Evolutionary conservation across 352 stramenopile species (phyloP).

Genomic region (Pythium rhizo-oryzae): DNA sequence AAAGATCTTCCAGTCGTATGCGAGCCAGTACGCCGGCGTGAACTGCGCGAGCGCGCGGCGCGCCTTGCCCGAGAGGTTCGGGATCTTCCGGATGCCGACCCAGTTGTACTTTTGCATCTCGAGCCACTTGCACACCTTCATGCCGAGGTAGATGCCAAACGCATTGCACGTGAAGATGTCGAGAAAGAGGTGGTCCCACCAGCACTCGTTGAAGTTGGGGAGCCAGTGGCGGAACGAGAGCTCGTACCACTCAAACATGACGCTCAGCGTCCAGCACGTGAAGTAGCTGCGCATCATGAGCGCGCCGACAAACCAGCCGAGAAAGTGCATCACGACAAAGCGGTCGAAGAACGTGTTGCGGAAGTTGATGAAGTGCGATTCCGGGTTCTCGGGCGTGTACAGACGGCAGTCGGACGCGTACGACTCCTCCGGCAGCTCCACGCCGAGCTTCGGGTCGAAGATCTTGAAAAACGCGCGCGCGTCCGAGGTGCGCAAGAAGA

Average conservation of each 20-base stretch:
- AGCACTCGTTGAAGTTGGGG: constrained; percentile 96
- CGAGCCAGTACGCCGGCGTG: constrained; percentile 90
- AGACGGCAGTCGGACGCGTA: constrained; percentile 86
- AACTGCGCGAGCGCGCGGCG: constrained; percentile 88
- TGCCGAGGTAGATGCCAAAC: constrained; percentile 89
- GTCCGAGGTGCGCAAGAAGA: constrained; percentile 83
- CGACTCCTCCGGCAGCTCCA: constrained; percentile 76
- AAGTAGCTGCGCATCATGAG: constrained; percentile 87
- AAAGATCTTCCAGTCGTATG: constrained; percentile 95
- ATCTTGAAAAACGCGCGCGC: constrained; percentile 84
- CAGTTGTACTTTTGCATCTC: constrained; percentile 91
- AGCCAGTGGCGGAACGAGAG: constrained; percentile 92
- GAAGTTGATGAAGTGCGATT: constrained; percentile 80
- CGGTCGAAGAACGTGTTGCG: constrained; percentile 82
- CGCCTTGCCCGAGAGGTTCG: constrained; percentile 76
- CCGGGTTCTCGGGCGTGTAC: constrained; percentile 85
- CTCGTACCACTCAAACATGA: constrained; percentile 89
- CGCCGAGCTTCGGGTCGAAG: constrained; percentile 78
- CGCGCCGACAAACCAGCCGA: constrained; percentile 88
- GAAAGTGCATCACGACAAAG: constrained; percentile 92
- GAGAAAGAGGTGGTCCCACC: constrained; percentile 95
- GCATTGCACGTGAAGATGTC: constrained; percentile 95
- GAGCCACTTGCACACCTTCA: constrained; percentile 87
- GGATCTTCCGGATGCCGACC: constrained; percentile 88
- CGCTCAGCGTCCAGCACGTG: constrained; percentile 80